Conservation (phyloP, 495 filamentous ascomycete species). For the Aspergillus bridgeri region DNA sequence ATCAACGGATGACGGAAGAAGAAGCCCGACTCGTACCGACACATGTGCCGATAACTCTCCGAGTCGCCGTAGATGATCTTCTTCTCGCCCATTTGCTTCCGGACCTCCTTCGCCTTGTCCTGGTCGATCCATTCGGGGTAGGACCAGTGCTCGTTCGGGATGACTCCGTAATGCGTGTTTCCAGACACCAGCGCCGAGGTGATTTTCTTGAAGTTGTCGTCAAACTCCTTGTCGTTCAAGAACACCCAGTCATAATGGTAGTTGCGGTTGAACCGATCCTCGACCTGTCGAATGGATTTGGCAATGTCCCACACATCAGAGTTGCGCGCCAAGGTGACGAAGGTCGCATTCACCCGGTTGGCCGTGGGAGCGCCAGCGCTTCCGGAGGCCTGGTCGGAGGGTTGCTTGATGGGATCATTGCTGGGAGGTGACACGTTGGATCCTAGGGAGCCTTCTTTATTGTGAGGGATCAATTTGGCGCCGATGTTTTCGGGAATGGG, state of each 20-base stretch:
- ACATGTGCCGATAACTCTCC: conserved; percentile 90
- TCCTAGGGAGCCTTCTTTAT: conserved; percentile 19
- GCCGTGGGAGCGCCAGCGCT: conserved; percentile 51
- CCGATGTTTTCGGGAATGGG: conserved; percentile 36
- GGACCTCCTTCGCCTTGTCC: conserved; percentile 74
- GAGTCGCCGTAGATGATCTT: conserved; percentile 97
- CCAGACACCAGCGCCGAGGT: conserved; percentile 88
- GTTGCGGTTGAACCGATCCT: conserved; percentile 94
- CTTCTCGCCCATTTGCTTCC: conserved; percentile 76
- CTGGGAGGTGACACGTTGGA: conserved; percentile 3
- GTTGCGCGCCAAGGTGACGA: conserved; percentile 93
- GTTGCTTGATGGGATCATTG: conserved; percentile 18
- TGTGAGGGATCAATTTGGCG: conserved; percentile 17
- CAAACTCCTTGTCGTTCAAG: conserved; percentile 91
- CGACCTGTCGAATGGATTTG: conserved; percentile 87
- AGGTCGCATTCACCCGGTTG: conserved; percentile 88
- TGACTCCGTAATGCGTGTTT: conserved; percentile 81
- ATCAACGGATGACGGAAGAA: conserved; percentile 84
- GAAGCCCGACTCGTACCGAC: conserved; percentile 88
- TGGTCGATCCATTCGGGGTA: conserved; percentile 84
- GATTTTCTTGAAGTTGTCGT: conserved; percentile 86
- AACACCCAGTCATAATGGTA: conserved; percentile 99
- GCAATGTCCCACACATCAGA: conserved; percentile 94
- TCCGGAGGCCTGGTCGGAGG: conserved; percentile 33
- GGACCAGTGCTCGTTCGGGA: conserved; percentile 84